A percentile compares a stretch with the other conserved stretches of the same genome.
phyloP scores from a whole-genome alignment of 768 basidiomycete species.

The Flagelloscypha sp. region DNA sequence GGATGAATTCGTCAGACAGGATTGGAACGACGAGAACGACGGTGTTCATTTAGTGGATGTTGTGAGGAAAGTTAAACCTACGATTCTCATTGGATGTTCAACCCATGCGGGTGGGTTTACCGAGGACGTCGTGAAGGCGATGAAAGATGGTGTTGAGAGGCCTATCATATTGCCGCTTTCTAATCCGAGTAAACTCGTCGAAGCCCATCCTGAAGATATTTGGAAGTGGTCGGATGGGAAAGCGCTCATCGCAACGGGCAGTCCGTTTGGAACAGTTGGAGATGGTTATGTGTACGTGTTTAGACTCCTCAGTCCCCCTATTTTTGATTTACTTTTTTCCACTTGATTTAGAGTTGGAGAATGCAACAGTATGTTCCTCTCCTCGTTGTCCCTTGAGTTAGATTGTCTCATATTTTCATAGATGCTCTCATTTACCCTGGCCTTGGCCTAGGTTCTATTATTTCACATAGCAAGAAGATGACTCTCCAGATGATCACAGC shows the following conservation, averaged over 20 bases:
- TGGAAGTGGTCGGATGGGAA: constrained; percentile 74
- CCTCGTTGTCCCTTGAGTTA: background rate
- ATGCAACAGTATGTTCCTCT: constrained; percentile 47
- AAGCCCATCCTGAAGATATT: constrained; percentile 64
- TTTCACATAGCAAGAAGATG: constrained; percentile 52
- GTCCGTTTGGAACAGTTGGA: constrained; percentile 71
- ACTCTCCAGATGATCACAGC: constrained; percentile 87
- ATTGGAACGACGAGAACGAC: constrained; percentile 31
- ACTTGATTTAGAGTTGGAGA: constrained; percentile 49
- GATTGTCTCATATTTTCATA: constrained; percentile 12
- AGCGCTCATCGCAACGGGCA: constrained; percentile 78
- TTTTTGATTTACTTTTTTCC: background rate
- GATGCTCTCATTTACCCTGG: constrained; percentile 82
- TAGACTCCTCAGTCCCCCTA: background rate
- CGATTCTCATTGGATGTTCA: constrained; percentile 78
- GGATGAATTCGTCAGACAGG: constrained; percentile 47
- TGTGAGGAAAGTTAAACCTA: constrained; percentile 66
- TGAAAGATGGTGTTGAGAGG: constrained; percentile 60
- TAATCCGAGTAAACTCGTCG: constrained; percentile 72
- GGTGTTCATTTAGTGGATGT: constrained; percentile 56
- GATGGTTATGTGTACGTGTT: constrained; percentile 56
- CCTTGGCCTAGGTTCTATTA: constrained; percentile 72
- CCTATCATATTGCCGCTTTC: constrained; percentile 82
- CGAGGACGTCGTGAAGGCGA: constrained; percentile 57
- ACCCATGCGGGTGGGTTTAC: constrained; percentile 73